Percentiles rank a stretch among this genome's conserved stretches.
These are phyloP conservation scores for Zygoascus flipseniorum DNA, from an alignment of 805 yeast species.

Conservation along the genomic window DNA sequence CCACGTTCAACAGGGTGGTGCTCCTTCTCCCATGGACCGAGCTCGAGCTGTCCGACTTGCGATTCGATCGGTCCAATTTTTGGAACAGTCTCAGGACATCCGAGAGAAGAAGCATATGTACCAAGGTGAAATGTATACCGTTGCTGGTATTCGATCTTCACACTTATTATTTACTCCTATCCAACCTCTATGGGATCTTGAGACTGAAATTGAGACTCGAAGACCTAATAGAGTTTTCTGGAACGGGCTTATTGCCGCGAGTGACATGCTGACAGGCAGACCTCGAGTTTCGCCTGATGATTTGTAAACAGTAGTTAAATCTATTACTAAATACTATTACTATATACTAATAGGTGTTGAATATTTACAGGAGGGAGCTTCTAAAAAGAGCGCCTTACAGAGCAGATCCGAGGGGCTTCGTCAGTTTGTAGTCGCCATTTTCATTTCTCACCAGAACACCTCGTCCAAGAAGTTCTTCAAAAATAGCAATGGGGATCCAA, in stretches of 20 bases:
- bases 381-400: not conserved
- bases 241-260: conserved; percentile 64
- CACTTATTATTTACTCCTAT: conserved; percentile 68
- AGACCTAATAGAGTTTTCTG: conserved; percentile 87
- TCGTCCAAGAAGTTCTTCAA: conserved; percentile 56
- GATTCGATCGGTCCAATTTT: conserved; percentile 78
- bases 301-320: not conserved
- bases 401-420: conserved; percentile 7
- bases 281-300: conserved; percentile 15
- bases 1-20: conserved; percentile 95
- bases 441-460: conserved; percentile 58
- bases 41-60: conserved; percentile 85
- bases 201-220: conserved; percentile 72
- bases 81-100: conserved; percentile 45
- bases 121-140: conserved; percentile 38
- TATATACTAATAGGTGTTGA: not conserved
- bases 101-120: conserved; percentile 7
- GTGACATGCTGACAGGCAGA: conserved; percentile 63
- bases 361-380: not conserved
- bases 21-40: conserved; percentile 91
- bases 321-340: not conserved
- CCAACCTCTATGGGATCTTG: conserved; percentile 72
- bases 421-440: conserved; percentile 44
- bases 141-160: conserved; percentile 74
- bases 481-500: conserved; percentile 94